Conservation (phyloP, 345 rosid genomes). For the Camelina sativa region DNA sequence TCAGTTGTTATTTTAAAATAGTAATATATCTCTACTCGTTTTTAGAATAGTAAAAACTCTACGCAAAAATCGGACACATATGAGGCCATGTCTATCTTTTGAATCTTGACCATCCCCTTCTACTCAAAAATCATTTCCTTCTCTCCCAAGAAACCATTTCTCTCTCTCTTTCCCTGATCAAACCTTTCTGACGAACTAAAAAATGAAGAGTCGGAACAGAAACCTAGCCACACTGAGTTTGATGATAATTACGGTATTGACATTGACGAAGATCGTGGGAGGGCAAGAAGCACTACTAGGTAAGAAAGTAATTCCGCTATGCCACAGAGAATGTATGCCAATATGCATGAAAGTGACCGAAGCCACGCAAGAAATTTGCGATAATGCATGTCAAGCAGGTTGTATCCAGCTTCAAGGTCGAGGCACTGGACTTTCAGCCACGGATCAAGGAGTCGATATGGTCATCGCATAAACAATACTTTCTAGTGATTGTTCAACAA, state of each 20-base stretch:
- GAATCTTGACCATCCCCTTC: constrained; percentile 34
- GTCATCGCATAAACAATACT: constrained; percentile 23
- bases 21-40: background rate
- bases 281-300: constrained; percentile 46
- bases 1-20: background rate
- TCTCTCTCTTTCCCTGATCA: background rate
- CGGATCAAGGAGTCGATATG: constrained; percentile 34
- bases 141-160: no score
- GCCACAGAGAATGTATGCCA: constrained; percentile 42
- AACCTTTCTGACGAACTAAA: constrained; percentile 14
- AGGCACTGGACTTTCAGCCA: constrained; percentile 39
- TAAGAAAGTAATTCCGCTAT: constrained; percentile 41
- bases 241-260: constrained; percentile 36
- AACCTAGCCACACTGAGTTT: constrained; percentile 29
- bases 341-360: constrained; percentile 41
- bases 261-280: constrained; percentile 14
- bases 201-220: constrained; percentile 26
- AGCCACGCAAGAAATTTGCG: constrained; percentile 33
- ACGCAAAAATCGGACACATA: constrained; percentile 11
- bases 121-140: constrained; percentile 13
- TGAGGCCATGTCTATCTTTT: constrained; percentile 26
- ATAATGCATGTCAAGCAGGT: constrained; percentile 14
- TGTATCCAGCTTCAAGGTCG: constrained; percentile 46
- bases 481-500: constrained; percentile 2
- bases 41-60: constrained; percentile 11